Evolutionary conservation across 1,139 yeast genomes (phyloP), one percentile per base, ranked within the genome.

Genomic region (Diutina sp.): DNA sequence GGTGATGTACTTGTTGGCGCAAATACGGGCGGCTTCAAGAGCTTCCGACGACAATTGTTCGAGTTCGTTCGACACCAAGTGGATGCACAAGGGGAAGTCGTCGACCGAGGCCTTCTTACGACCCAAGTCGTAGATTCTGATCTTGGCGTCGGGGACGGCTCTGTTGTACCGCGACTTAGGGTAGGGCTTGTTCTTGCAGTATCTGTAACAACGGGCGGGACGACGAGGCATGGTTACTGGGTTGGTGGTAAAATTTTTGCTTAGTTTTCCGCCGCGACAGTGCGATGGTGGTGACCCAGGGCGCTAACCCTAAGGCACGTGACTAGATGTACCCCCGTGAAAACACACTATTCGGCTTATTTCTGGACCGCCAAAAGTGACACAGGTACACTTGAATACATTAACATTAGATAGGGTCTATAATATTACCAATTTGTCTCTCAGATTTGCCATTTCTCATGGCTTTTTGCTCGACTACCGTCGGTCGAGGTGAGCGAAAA

Each of bases 151-250:
- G 80, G 99, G 99, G 76, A 93, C 99, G 83, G 97, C 98, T 87
- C 99, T 91, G 90, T 93, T 93, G 90, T 90, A 93, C 82, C 99
- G 90, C 73, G 98, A 91, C 87, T 93, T 93, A 83, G 99, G 99
- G 90, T 84, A 93, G 73, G 99, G 99, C 86, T 93, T 93, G 96
- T 95, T 95, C 90, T 95, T 93, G 87, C 97, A 95, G 95, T 91
- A 93, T 85, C 99, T 90, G 97, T 93, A 93, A 86, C 99, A 93
- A 87, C 98, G 90, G 86, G 99, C 99, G 81, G 99, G 99, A 89
- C 99, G 93, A 84, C 99, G 91, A 79, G 99, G 98, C 99, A 93
- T 93, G 77, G 86, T 12, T 29, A 50, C 41, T 35, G 41, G 11
- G 41, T n/a, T 35, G 41, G 41, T 35, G n/a, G 41, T 35, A 35